Evolutionary conservation across 2,329 filamentous ascomycete genomes (phyloP).

Genomic region (Alternaria triticimaculans): DNA sequence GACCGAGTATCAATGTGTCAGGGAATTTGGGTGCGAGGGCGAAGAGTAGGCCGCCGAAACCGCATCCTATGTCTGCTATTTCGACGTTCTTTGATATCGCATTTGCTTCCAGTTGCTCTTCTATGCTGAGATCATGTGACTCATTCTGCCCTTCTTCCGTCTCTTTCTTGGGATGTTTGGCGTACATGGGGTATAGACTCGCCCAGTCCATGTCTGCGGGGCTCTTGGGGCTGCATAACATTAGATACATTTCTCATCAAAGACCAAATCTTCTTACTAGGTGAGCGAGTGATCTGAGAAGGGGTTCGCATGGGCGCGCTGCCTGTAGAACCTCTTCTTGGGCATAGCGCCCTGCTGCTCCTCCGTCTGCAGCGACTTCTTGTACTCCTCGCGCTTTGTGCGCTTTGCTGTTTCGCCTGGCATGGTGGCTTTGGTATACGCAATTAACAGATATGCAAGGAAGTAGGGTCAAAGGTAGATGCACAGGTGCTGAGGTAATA

Average conservation of each 20-base stretch:
- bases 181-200: conserved; percentile 77
- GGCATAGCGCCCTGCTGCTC: conserved; percentile 69
- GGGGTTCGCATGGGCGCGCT: conserved; percentile 95
- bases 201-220: conserved; percentile 94
- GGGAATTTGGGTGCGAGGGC: conserved; percentile 83
- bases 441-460: not conserved
- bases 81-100: conserved; percentile 74
- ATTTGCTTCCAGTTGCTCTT: conserved; percentile 19
- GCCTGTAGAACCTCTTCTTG: conserved; percentile 94
- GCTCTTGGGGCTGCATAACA: conserved; percentile 68
- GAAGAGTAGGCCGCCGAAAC: conserved; percentile 89
- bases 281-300: conserved; percentile 91
- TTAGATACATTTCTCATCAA: conserved; percentile 15
- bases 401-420: conserved; percentile 46
- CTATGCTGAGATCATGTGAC: conserved; percentile 27
- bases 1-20: conserved; percentile 81
- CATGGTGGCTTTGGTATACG: conserved; percentile 29
- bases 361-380: conserved; percentile 42
- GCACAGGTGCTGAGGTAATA: conserved; percentile 18
- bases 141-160: conserved; percentile 20
- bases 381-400: conserved; percentile 58
- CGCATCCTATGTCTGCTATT: conserved; percentile 95
- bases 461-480: not conserved
- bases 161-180: conserved; percentile 25
- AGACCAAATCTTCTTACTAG: conserved; percentile 66